Evolutionary conservation across 73 alveolate genomes (phyloP), one percentile per base, ranked within the genome.

Genomic region (Urostyla sp.): DNA sequence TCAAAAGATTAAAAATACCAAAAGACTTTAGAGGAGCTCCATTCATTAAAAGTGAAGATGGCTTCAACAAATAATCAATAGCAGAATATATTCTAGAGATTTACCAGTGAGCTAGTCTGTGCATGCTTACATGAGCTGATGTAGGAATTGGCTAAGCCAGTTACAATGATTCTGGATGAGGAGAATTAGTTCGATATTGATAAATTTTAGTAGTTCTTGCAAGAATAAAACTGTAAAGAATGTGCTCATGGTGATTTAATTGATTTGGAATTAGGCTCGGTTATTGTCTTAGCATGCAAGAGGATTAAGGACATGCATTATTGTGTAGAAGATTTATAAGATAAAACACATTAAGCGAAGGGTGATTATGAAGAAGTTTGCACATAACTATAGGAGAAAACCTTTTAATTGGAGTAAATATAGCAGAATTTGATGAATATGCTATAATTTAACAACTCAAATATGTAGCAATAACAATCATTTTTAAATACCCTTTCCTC

Each of bases 111-210:
- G 48, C 40, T 69, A 15, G 83, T 69, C 3, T 69, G 83, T 49
- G 83, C 83, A 5, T 69, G 83, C 53, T 23, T 69, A 13, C 83
- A 69, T 49, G 83, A 69, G 38, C 31, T 69, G 18, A 69, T 69
- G 83, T 27, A 34, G 30, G 83, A 69, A 10, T 27, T 69, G 8
- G 44, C 83, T 7, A 10, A 23, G 15, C 40, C 34, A 27, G 49
- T 69, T 67, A 51, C 83, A 13, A 49, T 48, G 20, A 10, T 5
- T 4, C 55, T 55, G 49, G 83, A 69, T 69, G 83, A 69, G 21
- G 34, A 21, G 15, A 40, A 40, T 16, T 40, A 40, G 4, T 69
- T 69, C 23, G 83, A 69, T 49, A 69, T 69, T 8, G 83, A 49
- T 23, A 69, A 69, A 30, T 69, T 69, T 37, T 23, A 69, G 27